phyloP scores from a whole-genome alignment of 495 filamentous ascomycete species.

The Penicillium arizonense region DNA sequence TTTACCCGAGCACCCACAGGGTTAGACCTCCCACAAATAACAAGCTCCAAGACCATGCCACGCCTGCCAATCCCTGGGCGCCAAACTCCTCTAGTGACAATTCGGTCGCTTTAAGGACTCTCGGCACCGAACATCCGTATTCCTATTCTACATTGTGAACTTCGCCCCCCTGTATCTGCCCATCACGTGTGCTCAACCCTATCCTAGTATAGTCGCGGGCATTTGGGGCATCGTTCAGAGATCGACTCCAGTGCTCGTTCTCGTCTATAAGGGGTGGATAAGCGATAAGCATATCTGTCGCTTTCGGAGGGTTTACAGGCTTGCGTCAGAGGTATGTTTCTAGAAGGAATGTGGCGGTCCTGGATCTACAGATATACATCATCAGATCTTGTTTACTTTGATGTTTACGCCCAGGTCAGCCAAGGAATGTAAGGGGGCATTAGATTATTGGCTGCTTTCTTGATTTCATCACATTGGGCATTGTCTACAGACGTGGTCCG shows the following conservation, averaged over 20 bases:
- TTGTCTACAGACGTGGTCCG: background rate
- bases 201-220: no score
- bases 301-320: background rate
- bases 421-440: background rate
- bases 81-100: background rate
- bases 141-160: background rate
- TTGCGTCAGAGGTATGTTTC: background rate
- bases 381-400: background rate
- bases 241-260: background rate
- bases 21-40: background rate
- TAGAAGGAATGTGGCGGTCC: background rate
- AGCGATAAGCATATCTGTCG: background rate
- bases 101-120: background rate
- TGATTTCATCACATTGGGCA: background rate
- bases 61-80: background rate
- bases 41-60: background rate
- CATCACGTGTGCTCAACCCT: no score
- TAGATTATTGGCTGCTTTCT: background rate
- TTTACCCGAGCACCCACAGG: background rate
- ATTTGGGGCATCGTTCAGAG: no score
- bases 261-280: background rate
- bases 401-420: background rate
- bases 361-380: background rate
- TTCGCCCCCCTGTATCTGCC: no score
- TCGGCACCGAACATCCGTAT: conserved; percentile 1